Evolutionary conservation across 2,329 filamentous ascomycete genomes (phyloP).

Genomic region (Stenocarpella maydis): DNA sequence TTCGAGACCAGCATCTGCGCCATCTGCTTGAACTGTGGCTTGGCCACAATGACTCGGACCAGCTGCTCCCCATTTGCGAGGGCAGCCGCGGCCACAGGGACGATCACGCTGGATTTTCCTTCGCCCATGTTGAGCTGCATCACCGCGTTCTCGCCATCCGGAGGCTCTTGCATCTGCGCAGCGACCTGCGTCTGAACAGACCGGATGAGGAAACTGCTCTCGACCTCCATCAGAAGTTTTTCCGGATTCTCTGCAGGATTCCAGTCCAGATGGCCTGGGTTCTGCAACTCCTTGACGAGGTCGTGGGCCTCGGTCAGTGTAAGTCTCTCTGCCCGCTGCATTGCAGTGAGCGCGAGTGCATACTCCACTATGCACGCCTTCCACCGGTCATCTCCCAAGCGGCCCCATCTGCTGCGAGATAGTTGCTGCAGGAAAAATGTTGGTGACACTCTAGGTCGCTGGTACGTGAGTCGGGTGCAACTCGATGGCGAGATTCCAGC

Average conservation of each 20-base stretch:
- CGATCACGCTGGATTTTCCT: slow-evolving; percentile 73
- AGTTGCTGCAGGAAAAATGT: slow-evolving; percentile 48
- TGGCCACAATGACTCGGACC: slow-evolving; percentile 66
- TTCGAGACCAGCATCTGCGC: slow-evolving; percentile 61
- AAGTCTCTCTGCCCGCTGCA: slow-evolving; percentile 55
- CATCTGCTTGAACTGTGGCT: slow-evolving; percentile 69
- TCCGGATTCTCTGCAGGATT: slow-evolving; percentile 59
- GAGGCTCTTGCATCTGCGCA: slow-evolving; percentile 56
- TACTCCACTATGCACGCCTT: slow-evolving; percentile 48
- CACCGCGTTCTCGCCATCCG: slow-evolving; percentile 53
- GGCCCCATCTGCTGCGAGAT: slow-evolving; percentile 38
- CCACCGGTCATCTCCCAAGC: slow-evolving; percentile 44
- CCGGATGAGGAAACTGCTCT: slow-evolving; percentile 66
- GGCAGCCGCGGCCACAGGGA: slow-evolving; percentile 65
- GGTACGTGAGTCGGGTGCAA: not conserved
- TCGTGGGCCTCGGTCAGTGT: slow-evolving; percentile 40
- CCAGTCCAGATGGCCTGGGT: slow-evolving; percentile 65
- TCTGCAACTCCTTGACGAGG: slow-evolving; percentile 50
- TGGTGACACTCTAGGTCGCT: slow-evolving; percentile 43
- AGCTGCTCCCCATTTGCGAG: slow-evolving; percentile 59
- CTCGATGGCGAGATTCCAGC: not conserved
- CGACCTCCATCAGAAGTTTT: slow-evolving; percentile 67
- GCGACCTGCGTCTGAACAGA: slow-evolving; percentile 65
- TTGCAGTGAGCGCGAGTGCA: slow-evolving; percentile 48
- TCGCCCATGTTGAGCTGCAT: slow-evolving; percentile 74